These are phyloP conservation scores for Rauvolfia tetraphylla DNA, from an alignment of 257 asterid genomes.

Conservation along the genomic window DNA sequence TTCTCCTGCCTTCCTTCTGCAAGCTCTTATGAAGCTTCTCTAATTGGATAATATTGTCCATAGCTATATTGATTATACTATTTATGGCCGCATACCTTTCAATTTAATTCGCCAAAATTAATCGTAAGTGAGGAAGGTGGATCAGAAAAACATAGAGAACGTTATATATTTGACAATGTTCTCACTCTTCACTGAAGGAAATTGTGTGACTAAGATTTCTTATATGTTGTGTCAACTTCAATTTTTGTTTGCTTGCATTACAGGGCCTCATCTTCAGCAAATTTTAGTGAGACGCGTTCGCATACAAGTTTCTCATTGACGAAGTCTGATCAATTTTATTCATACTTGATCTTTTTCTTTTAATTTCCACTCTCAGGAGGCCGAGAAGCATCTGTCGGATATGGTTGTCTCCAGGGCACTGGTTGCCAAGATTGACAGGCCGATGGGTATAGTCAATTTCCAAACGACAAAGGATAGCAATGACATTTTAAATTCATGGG, in stretches of 20 bases:
- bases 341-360: not conserved
- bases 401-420: constrained; percentile 94
- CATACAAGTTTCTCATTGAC: not conserved
- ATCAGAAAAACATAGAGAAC: not conserved
- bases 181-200: not conserved
- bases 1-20: not conserved
- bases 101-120: not conserved
- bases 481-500: constrained; percentile 86
- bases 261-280: not conserved
- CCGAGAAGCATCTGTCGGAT: constrained; percentile 88
- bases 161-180: not conserved
- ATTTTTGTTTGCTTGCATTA: not conserved
- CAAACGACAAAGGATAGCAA: constrained; percentile 83
- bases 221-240: not conserved
- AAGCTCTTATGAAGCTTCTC: not conserved
- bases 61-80: not conserved
- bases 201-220: not conserved
- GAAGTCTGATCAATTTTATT: not conserved
- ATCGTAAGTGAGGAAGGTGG: not conserved
- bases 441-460: constrained; percentile 72
- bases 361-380: constrained; percentile 45
- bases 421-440: constrained; percentile 86
- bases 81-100: not conserved
- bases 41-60: not conserved
- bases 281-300: not conserved